Evolutionary conservation across 345 rosid genomes (phyloP).

Genomic region (Arabidopsis arenosa): DNA sequence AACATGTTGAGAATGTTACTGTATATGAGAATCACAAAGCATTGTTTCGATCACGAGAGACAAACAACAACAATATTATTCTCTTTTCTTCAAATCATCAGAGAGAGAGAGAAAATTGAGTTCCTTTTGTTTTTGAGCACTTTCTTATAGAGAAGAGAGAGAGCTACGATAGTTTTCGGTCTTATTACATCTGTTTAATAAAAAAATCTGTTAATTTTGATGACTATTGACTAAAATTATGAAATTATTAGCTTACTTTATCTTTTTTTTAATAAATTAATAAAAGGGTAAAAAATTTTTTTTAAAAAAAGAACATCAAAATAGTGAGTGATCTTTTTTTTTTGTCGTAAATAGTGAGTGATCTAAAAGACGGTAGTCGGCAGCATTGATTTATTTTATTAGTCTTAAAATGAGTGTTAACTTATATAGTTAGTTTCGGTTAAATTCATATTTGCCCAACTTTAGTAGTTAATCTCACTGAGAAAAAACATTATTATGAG

Average conservation of each 20-base stretch:
- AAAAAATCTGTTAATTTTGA: background rate
- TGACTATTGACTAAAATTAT: background rate
- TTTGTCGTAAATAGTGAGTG: background rate
- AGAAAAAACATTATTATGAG: background rate
- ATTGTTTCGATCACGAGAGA: conserved; percentile 31
- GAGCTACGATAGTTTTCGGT: no score
- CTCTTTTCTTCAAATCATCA: conserved; percentile 13
- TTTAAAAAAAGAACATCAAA: no score
- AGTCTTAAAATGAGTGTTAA: background rate
- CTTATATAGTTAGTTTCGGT: background rate
- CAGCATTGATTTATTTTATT: background rate
- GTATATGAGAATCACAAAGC: conserved; percentile 16
- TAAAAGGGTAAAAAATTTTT: background rate
- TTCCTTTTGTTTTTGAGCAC: background rate
- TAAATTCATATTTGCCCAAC: background rate
- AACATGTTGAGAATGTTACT: conserved; percentile 10
- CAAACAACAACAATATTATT: conserved; percentile 4
- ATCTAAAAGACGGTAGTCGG: background rate
- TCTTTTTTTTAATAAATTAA: background rate
- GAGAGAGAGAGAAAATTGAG: conserved; percentile 1
- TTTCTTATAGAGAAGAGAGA: background rate
- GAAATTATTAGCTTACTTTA: background rate
- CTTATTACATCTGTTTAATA: background rate
- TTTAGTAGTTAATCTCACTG: background rate
- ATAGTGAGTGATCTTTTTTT: background rate